Conservation (phyloP, 169 alveolate genomes). For the Plasmodium coatneyi region DNA sequence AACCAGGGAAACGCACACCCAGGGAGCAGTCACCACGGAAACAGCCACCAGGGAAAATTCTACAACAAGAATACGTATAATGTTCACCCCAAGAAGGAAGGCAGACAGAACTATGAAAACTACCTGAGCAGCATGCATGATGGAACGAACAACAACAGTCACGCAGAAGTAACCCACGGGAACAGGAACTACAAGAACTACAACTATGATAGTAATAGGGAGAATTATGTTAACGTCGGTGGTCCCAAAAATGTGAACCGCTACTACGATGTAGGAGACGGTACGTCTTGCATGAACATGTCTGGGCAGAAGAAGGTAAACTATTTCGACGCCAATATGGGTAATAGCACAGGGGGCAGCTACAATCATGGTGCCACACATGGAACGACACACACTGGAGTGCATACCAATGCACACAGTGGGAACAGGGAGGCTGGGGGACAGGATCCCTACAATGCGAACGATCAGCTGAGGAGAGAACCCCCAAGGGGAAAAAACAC, state of each 20-base stretch:
- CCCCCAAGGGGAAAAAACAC: neutral
- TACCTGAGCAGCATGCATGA: conserved; percentile 20
- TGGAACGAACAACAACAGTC: neutral
- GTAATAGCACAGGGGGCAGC: neutral
- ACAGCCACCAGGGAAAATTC: neutral
- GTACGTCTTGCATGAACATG: neutral
- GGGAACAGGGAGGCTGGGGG: neutral
- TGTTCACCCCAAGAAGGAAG: conserved; percentile 9
- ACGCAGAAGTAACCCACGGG: neutral
- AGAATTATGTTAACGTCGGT: neutral
- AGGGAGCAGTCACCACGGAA: neutral
- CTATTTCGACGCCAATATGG: neutral
- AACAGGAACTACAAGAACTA: neutral
- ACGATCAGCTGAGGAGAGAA: neutral
- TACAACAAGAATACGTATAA: conserved; percentile 6
- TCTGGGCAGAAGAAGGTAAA: neutral
- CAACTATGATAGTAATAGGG: neutral
- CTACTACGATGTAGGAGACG: neutral
- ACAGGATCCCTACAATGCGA: neutral
- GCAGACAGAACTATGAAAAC: conserved; percentile 8
- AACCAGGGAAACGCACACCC: neutral
- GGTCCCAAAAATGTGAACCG: conserved; percentile 3
- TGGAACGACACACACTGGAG: neutral
- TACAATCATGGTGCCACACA: neutral
- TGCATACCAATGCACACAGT: no score